Evolutionary conservation across 75 land plant genomes (phyloP).

Genomic region (Picea sitchensis): DNA sequence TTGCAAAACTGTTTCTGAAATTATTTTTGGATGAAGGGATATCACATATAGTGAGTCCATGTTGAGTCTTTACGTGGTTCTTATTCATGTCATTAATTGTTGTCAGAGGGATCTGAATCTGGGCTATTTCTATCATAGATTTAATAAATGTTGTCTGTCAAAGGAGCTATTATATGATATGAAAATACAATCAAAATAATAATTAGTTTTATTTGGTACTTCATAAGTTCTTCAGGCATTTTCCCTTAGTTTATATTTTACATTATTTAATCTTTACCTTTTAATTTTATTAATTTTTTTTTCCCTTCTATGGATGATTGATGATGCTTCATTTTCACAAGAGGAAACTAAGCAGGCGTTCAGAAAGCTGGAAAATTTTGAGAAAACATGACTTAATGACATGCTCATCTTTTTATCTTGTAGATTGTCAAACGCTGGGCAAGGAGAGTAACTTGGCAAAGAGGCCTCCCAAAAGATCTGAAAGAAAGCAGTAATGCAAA

Average conservation of each 20-base stretch:
- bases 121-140: background rate
- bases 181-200: background rate
- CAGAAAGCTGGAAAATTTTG: background rate
- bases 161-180: background rate
- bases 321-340: background rate
- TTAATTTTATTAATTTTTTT: background rate
- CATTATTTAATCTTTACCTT: background rate
- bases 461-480: slow-evolving; percentile 2
- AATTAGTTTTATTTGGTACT: background rate
- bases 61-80: too few species aligned
- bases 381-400: background rate
- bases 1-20: background rate
- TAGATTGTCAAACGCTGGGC: slow-evolving; percentile 16
- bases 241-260: background rate
- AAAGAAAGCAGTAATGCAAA: slow-evolving; percentile 7
- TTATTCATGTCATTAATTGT: background rate
- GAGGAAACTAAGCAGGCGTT: background rate
- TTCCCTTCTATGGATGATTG: background rate
- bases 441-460: slow-evolving; percentile 7
- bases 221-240: background rate
- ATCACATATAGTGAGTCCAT: background rate
- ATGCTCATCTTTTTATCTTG: background rate
- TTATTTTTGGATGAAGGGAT: background rate
- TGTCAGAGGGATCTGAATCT: background rate
- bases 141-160: background rate